Evolutionary conservation across 352 stramenopile genomes (phyloP).

Genomic region (Phytophthora ohioensis): DNA sequence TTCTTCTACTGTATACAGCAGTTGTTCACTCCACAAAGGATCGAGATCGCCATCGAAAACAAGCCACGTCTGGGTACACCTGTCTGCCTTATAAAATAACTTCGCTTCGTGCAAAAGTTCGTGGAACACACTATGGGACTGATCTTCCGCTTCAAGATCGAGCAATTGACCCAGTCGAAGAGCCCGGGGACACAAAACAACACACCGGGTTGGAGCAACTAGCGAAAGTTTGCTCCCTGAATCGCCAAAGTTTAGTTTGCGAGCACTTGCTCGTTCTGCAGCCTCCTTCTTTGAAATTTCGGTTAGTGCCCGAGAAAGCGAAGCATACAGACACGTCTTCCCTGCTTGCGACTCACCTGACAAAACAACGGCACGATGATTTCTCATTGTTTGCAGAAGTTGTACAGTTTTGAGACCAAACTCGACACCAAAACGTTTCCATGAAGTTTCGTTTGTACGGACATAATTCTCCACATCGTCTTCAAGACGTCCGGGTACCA

Average conservation of each 20-base stretch:
- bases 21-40: slow-evolving; percentile 53
- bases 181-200: slow-evolving; percentile 56
- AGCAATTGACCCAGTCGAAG: slow-evolving; percentile 47
- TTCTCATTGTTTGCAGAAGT: slow-evolving; percentile 49
- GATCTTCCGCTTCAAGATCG: slow-evolving; percentile 22
- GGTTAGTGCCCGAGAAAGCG: slow-evolving; percentile 44
- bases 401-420: slow-evolving; percentile 59
- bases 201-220: slow-evolving; percentile 27
- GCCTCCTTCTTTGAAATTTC: slow-evolving; percentile 16
- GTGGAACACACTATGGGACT: slow-evolving; percentile 44
- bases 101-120: slow-evolving; percentile 64
- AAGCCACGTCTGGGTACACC: slow-evolving; percentile 59
- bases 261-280: slow-evolving; percentile 1
- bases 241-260: background rate
- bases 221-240: slow-evolving; percentile 5
- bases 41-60: slow-evolving; percentile 72
- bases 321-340: slow-evolving; percentile 65
- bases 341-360: slow-evolving; percentile 53
- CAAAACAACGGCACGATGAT: slow-evolving; percentile 44
- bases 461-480: slow-evolving; percentile 40
- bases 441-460: slow-evolving; percentile 27
- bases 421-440: slow-evolving; percentile 38
- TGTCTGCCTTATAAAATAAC: slow-evolving; percentile 14
- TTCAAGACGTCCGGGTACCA: slow-evolving; percentile 32
- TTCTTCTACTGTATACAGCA: slow-evolving; percentile 50